Conservation (phyloP, 345 rosid species). For the Dipteronia sinensis region DNA sequence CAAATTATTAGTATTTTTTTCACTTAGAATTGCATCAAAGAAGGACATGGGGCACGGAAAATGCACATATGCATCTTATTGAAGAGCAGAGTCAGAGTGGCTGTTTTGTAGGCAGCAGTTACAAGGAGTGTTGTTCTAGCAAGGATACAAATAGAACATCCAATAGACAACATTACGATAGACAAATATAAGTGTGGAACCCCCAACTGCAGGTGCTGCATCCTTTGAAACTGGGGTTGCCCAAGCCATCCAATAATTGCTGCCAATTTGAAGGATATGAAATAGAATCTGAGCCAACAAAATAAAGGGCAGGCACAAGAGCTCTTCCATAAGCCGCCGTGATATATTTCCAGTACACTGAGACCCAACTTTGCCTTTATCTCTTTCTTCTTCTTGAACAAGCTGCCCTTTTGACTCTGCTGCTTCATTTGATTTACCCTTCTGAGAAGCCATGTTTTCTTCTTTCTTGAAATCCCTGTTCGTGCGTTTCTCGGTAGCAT, state of each 20-base stretch:
- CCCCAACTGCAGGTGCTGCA: constrained; percentile 42
- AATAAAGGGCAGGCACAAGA: constrained; percentile 52
- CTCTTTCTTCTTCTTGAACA: constrained; percentile 85
- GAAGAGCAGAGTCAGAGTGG: constrained; percentile 62
- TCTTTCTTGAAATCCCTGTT: constrained; percentile 22
- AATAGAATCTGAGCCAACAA: constrained; percentile 51
- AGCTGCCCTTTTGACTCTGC: constrained; percentile 57
- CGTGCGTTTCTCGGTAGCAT: background rate
- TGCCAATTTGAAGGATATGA: constrained; percentile 64
- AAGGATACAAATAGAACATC: constrained; percentile 59
- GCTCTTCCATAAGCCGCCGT: constrained; percentile 68
- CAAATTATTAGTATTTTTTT: too few relatives aligned
- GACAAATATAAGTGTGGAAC: constrained; percentile 44
- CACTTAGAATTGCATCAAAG: constrained; percentile 77
- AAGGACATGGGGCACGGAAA: constrained; percentile 82
- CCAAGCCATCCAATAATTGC: constrained; percentile 89
- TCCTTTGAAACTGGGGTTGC: constrained; percentile 60
- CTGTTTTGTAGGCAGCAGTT: constrained; percentile 56
- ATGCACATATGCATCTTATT: constrained; percentile 59
- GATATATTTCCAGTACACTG: constrained; percentile 67
- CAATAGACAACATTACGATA: constrained; percentile 56
- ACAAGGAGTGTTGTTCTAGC: constrained; percentile 44
- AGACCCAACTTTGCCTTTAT: constrained; percentile 75
- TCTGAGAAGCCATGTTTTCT: constrained; percentile 29
- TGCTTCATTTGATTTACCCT: constrained; percentile 37